Conservation (phyloP, 371 early-diverging fungal species). For the Batkoa obscura region DNA sequence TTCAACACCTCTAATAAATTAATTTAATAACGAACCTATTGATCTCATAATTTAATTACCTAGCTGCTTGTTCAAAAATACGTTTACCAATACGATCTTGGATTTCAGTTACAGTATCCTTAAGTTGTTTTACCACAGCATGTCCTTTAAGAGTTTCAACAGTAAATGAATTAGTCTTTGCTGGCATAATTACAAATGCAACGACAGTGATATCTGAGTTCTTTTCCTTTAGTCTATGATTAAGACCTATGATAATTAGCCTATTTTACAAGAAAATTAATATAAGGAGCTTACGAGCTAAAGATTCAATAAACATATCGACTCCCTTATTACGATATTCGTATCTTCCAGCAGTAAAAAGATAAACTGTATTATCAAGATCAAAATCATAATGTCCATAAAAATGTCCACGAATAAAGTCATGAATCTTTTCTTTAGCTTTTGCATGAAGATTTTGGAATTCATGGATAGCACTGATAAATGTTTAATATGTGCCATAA, state of each 20-base stretch:
- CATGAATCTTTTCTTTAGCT: slow-evolving; percentile 82
- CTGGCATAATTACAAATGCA: slow-evolving; percentile 87
- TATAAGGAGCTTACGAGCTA: slow-evolving; percentile 46
- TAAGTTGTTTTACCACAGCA: slow-evolving; percentile 85
- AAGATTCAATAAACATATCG: slow-evolving; percentile 85
- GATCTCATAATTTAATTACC: slow-evolving; percentile 13
- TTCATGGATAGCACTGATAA: slow-evolving; percentile 75
- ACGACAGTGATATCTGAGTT: slow-evolving; percentile 81
- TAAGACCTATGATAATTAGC: slow-evolving; percentile 39
- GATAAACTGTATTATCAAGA: slow-evolving; percentile 87
- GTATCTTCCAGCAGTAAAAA: slow-evolving; percentile 94
- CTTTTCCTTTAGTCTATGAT: slow-evolving; percentile 57
- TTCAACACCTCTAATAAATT: slow-evolving; percentile 2
- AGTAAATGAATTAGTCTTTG: slow-evolving; percentile 72
- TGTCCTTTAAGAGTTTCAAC: slow-evolving; percentile 93
- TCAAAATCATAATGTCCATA: slow-evolving; percentile 90
- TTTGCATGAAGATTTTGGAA: slow-evolving; percentile 92
- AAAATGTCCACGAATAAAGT: slow-evolving; percentile 92
- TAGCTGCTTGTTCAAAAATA: slow-evolving; percentile 67
- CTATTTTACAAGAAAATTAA: background rate
- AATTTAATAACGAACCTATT: background rate
- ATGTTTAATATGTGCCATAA: background rate
- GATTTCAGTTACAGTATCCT: slow-evolving; percentile 74
- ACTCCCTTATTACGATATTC: slow-evolving; percentile 94
- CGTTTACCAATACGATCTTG: slow-evolving; percentile 64